Evolutionary conservation across 1,284 basidiomycete genomes (phyloP).

Genomic region (Tilletia caries): DNA sequence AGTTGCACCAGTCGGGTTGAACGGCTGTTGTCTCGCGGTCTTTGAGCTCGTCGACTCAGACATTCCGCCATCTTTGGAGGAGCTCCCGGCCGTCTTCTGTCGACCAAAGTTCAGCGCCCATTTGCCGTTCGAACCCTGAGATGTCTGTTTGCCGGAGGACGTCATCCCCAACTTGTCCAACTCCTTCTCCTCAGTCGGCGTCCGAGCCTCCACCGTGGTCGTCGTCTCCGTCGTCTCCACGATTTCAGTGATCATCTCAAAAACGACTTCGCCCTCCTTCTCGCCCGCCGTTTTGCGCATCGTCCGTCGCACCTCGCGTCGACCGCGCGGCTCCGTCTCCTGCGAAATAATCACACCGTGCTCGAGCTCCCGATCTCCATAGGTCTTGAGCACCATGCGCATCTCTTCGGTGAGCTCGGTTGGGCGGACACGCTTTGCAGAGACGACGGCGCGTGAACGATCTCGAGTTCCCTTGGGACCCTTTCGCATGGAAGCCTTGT

Average conservation of each 20-base stretch:
- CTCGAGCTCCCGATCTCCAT: constrained; percentile 28
- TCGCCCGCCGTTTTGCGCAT: background rate
- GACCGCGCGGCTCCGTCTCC: background rate
- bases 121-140: too few species aligned
- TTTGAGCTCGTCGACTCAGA: constrained; percentile 14
- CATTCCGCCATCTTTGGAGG: background rate
- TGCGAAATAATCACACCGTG: constrained; percentile 24
- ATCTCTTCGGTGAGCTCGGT: constrained; percentile 35
- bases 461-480: too few species aligned
- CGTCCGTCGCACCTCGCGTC: background rate
- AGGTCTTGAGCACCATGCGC: constrained; percentile 20
- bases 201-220: constrained; percentile 34
- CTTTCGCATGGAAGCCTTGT: constrained; percentile 15
- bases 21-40: constrained; percentile 7
- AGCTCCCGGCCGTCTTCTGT: too few species aligned
- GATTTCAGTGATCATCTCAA: constrained; percentile 57
- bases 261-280: constrained; percentile 37
- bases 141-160: too few species aligned
- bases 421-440: constrained; percentile 21
- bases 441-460: constrained; percentile 17
- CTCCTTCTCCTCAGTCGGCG: too few species aligned
- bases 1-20: too few species aligned
- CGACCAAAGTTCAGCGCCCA: too few species aligned
- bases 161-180: too few species aligned
- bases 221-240: constrained; percentile 49